A percentile compares a stretch with the other conserved stretches of the same genome.
Conservation (phyloP, 805 yeast species). For the Metschnikowia hibisci region DNA sequence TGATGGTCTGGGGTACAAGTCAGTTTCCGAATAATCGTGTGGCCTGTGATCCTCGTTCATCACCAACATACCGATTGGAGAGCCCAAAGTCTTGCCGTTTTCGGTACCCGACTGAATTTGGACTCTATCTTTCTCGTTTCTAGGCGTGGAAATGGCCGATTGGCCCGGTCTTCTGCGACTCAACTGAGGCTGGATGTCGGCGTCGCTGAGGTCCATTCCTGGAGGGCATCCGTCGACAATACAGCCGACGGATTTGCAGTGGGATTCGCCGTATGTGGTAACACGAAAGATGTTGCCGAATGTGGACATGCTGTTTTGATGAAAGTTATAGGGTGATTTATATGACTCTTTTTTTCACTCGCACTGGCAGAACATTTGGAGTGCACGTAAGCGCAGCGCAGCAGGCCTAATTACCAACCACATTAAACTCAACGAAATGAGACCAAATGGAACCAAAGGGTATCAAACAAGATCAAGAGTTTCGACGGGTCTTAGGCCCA, state of each 20-base stretch:
- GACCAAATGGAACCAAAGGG: no score
- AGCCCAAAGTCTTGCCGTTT: constrained; percentile 83
- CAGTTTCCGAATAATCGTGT: constrained; percentile 92
- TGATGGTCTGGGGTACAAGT: constrained; percentile 92
- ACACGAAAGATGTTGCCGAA: constrained; percentile 51
- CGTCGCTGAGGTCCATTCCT: constrained; percentile 78
- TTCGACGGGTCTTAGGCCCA: no score
- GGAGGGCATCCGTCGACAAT: constrained; percentile 99
- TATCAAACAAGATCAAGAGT: no score
- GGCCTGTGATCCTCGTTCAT: constrained; percentile 96
- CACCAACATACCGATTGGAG: constrained; percentile 93
- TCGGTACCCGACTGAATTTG: constrained; percentile 95
- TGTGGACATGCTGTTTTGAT: constrained; percentile 30
- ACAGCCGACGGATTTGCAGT: constrained; percentile 96
- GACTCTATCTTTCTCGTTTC: constrained; percentile 92
- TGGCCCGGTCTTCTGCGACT: constrained; percentile 98
- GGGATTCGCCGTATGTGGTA: constrained; percentile 97
- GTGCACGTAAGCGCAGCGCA: not conserved
- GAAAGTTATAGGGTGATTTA: not conserved
- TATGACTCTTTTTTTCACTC: not conserved
- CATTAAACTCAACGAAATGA: no score
- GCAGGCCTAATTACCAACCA: no score
- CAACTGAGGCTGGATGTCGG: constrained; percentile 91
- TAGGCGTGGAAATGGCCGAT: constrained; percentile 84
- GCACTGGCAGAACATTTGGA: not conserved